Evolutionary conservation across 306 rosid genomes (phyloP).

Genomic region (Prinsepia uniflora): DNA sequence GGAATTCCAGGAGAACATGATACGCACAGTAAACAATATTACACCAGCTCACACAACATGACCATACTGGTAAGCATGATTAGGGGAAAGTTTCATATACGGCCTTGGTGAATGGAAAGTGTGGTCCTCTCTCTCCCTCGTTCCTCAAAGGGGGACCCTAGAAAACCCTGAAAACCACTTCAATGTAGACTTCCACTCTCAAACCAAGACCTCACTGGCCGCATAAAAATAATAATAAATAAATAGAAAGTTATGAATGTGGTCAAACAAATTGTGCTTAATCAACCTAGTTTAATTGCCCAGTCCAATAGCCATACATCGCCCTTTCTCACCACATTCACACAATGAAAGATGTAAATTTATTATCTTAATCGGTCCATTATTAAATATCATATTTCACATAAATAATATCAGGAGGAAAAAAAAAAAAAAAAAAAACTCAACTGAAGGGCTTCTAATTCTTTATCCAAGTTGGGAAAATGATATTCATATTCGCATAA

Average conservation of each 20-base stretch:
- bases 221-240: background rate
- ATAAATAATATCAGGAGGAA: too few species aligned
- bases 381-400: too few species aligned
- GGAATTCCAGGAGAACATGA: background rate
- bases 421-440: background rate
- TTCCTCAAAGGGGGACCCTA: conserved; percentile 12
- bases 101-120: background rate
- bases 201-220: background rate
- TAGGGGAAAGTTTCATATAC: conserved; percentile 17
- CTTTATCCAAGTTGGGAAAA: conserved; percentile 14
- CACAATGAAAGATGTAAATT: background rate
- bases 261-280: too few species aligned
- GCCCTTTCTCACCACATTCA: conserved; percentile 9
- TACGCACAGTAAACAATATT: background rate
- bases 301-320: too few species aligned
- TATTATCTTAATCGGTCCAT: too few species aligned
- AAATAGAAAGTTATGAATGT: too few species aligned
- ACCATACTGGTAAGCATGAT: background rate
- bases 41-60: background rate
- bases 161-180: background rate
- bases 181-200: conserved; percentile 8
- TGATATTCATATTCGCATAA: background rate
- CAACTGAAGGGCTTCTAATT: background rate
- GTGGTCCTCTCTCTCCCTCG: conserved; percentile 20
- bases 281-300: too few species aligned